phyloP scores from a whole-genome alignment of 345 rosid genomes.

The Populus simonii region DNA sequence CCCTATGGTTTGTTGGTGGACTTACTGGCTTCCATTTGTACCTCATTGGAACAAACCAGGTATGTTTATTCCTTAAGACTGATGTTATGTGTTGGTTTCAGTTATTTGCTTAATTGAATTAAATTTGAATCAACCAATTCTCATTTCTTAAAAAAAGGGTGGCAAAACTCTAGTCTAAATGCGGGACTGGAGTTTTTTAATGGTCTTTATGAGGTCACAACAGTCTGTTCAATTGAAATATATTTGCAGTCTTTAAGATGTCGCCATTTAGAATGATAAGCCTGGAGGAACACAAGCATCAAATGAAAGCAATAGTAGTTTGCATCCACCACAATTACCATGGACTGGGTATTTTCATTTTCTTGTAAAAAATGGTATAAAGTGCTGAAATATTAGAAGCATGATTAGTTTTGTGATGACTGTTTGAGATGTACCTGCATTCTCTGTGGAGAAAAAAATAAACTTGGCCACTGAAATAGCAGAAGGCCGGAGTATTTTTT shows the following conservation, averaged over 20 bases:
- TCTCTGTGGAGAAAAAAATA: background rate
- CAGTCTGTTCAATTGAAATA: background rate
- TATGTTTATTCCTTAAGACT: slow-evolving; percentile 26
- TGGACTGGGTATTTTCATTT: background rate
- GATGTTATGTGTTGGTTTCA: background rate
- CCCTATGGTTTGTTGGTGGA: slow-evolving; percentile 96
- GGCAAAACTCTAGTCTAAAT: background rate
- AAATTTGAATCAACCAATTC: background rate
- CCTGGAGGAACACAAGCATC: background rate
- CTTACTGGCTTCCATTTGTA: slow-evolving; percentile 91
- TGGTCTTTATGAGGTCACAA: background rate
- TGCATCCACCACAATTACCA: background rate
- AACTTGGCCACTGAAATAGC: background rate
- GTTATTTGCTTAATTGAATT: background rate
- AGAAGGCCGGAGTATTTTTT: background rate
- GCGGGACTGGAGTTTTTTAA: background rate
- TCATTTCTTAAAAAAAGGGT: background rate
- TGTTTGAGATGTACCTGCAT: background rate
- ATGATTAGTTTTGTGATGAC: background rate
- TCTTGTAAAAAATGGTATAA: background rate
- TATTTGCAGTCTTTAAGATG: background rate
- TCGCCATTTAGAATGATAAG: background rate
- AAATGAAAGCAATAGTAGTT: background rate
- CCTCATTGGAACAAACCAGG: slow-evolving; percentile 91
- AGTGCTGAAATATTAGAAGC: background rate